Conservation (phyloP, 2,329 filamentous ascomycete genomes). For the Trichoderma sp. region DNA sequence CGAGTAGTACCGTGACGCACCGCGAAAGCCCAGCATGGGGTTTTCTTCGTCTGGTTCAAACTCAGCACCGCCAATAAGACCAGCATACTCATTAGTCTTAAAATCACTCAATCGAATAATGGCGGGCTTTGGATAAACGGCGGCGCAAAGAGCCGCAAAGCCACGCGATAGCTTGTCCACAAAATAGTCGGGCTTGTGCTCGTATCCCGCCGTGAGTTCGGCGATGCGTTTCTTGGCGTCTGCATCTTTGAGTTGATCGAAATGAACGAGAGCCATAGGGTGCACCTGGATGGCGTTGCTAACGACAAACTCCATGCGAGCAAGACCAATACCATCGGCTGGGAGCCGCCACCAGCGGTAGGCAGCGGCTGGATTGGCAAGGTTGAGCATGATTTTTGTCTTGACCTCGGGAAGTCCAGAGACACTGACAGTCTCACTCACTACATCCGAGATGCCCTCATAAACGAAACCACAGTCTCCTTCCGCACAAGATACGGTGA, state of each 20-base stretch:
- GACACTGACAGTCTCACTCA: conserved; percentile 32
- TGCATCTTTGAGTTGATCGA: conserved; percentile 32
- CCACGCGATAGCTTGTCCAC: conserved; percentile 38
- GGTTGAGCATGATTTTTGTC: conserved; percentile 40
- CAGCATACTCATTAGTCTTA: conserved; percentile 42
- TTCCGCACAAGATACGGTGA: conserved; percentile 41
- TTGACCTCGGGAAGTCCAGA: conserved; percentile 25
- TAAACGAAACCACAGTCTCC: conserved; percentile 39
- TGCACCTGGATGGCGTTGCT: conserved; percentile 38
- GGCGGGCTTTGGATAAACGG: conserved; percentile 38
- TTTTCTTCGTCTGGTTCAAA: conserved; percentile 41
- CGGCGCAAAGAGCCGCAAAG: conserved; percentile 38
- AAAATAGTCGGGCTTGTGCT: conserved; percentile 38
- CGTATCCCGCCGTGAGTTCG: conserved; percentile 32
- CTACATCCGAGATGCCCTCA: conserved; percentile 35
- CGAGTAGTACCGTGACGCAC: conserved; percentile 42
- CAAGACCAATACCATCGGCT: conserved; percentile 39
- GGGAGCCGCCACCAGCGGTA: conserved; percentile 42
- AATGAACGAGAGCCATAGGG: conserved; percentile 38
- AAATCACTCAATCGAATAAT: conserved; percentile 42
- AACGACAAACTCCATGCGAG: conserved; percentile 42
- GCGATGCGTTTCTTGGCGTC: conserved; percentile 29
- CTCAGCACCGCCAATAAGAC: conserved; percentile 39
- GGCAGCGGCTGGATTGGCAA: conserved; percentile 38
- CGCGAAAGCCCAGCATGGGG: conserved; percentile 43